Base-by-base conservation (phyloP, 768 basidiomycete species). In the Flagelloscypha sp. region DNA sequence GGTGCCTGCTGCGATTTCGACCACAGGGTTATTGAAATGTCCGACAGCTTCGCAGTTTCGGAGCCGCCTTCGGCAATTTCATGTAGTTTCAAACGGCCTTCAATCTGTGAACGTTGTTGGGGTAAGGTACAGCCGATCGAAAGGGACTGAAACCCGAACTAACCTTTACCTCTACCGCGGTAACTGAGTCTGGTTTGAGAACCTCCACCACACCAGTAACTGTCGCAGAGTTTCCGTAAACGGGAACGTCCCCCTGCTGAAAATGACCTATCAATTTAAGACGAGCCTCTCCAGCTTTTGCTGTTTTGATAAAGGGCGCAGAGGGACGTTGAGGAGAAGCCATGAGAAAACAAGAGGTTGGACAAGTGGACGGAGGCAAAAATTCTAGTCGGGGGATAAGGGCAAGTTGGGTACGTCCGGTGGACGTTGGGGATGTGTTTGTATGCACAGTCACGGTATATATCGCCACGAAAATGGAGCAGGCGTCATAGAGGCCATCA, bases 61-160 rank as follows among this genome's bases (percentile, higher is more conserved):
- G 67, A 63, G 9, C 84, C 84, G n/a, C 74, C 76, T 41, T 74
- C 82, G 3, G 72, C 81, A 16, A 81, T 63, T 49, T 84, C 80
- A 39, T 71, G 69, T 29, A 84, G 46, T 33, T 57, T 53, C 31
- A 84, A 58, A 24, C 56, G 63, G 9, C 80, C 82, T 49, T 81
- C 76, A 17, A 82, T 62, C 81, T 83, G 44, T 18, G 20, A 41
- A 31, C 15, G 37, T 40, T 40, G 27, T 23, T 36, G 24, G 8
- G 30, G 37, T 31, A 15, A 25, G 18, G 25, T 12, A 30, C 12
- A n/a, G 9, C 31, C 31, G 35, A 37, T 36, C 41, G 23, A 11
- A 23, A 24, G 2, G 8, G n/a, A 41, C 34, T 19, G 20, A 41
- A 37, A 6, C 15, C 16, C 29, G 21, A 29, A 38, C 60, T 38